Evolutionary conservation across 345 rosid species (phyloP).

Genomic region (Lumnitzera littorea): DNA sequence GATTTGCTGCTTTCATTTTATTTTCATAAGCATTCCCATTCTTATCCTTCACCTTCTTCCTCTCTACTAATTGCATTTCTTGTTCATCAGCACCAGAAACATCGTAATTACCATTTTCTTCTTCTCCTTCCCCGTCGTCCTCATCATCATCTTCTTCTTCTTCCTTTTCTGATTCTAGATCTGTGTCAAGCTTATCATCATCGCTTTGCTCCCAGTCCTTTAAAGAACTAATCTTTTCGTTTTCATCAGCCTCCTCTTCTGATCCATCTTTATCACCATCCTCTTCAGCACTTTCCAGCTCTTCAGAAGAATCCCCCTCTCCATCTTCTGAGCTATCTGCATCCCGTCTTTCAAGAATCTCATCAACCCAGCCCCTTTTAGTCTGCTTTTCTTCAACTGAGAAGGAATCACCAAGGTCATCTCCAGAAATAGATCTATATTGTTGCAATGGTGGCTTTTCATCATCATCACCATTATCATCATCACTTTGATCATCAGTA

Average conservation of each 20-base stretch:
- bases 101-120: neutral
- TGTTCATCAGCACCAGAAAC: constrained; percentile 12
- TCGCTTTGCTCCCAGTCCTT: constrained; percentile 95
- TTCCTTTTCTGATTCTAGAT: constrained; percentile 47
- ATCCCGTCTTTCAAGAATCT: constrained; percentile 62
- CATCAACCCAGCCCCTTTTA: constrained; percentile 80
- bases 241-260: constrained; percentile 34
- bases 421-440: constrained; percentile 54
- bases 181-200: constrained; percentile 51
- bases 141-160: constrained; percentile 18
- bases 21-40: constrained; percentile 16
- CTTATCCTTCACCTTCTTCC: constrained; percentile 22
- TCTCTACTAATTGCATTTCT: constrained; percentile 21
- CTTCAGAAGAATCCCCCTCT: constrained; percentile 52
- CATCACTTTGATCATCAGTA: constrained; percentile 64
- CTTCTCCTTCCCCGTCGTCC: constrained; percentile 8
- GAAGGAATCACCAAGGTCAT: constrained; percentile 92
- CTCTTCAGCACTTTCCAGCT: constrained; percentile 39
- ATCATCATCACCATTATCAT: constrained; percentile 42
- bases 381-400: constrained; percentile 41
- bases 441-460: constrained; percentile 30
- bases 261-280: constrained; percentile 36
- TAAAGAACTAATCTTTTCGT: constrained; percentile 24
- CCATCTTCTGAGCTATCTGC: constrained; percentile 43
- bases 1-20: constrained; percentile 10